Evolutionary conservation across 371 early-diverging fungal genomes (phyloP).

Genomic region (Fennellomyces sp.): DNA sequence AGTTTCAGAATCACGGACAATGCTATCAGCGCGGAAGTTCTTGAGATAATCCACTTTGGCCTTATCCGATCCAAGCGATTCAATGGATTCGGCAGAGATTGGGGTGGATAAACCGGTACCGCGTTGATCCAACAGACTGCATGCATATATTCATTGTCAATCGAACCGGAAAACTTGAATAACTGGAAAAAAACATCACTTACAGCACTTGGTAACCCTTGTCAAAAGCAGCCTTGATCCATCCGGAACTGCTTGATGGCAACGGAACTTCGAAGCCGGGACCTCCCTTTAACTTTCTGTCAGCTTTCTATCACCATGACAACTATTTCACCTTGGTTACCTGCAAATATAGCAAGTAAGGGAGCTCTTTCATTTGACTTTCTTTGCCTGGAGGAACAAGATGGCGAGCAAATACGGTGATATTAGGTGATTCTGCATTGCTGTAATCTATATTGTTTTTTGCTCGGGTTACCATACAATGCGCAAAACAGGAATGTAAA

Average conservation of each 20-base stretch:
- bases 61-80: conserved; percentile 42
- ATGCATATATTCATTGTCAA: no score
- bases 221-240: conserved; percentile 66
- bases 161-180: not conserved
- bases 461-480: not conserved
- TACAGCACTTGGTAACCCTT: conserved; percentile 68
- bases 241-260: conserved; percentile 57
- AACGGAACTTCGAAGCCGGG: conserved; percentile 63
- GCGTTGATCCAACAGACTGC: conserved; percentile 66
- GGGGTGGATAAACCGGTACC: conserved; percentile 74
- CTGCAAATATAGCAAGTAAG: conserved; percentile 66
- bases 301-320: not conserved
- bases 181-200: not conserved
- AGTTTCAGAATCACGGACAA: conserved; percentile 71
- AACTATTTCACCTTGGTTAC: conserved; percentile 29
- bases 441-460: conserved; percentile 40
- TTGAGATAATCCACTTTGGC: conserved; percentile 65
- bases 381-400: conserved; percentile 56
- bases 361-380: conserved; percentile 48
- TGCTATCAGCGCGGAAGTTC: conserved; percentile 75
- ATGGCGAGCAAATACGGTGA: conserved; percentile 63
- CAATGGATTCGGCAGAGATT: conserved; percentile 59
- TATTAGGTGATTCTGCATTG: conserved; percentile 26
- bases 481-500: not conserved
- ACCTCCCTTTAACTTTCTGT: conserved; percentile 44